Evolutionary conservation across 805 yeast species (phyloP).

Genomic region (Clavispora phyllophila): DNA sequence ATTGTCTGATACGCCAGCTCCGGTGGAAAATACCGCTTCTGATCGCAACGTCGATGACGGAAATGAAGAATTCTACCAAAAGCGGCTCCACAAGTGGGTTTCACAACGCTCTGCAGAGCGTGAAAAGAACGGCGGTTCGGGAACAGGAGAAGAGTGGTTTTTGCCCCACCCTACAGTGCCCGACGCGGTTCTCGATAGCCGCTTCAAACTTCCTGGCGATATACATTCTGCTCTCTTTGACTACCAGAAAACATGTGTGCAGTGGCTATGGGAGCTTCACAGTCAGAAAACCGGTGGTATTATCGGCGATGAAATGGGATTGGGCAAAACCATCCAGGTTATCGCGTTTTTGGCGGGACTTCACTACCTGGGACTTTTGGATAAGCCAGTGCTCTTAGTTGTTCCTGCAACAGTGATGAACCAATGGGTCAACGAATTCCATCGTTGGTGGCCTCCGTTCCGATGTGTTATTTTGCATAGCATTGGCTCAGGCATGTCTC

Average conservation of each 20-base stretch:
- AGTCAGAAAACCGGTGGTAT: conserved; percentile 91
- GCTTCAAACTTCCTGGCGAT: conserved; percentile 82
- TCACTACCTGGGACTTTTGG: conserved; percentile 71
- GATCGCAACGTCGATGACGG: conserved; percentile 72
- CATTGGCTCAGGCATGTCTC: conserved; percentile 80
- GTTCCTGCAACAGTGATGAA: conserved; percentile 96
- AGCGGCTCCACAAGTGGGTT: conserved; percentile 59
- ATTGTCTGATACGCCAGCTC: not conserved
- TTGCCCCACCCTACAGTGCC: conserved; percentile 72
- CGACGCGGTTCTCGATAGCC: conserved; percentile 69
- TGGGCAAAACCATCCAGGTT: conserved; percentile 92
- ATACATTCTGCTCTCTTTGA: conserved; percentile 82
- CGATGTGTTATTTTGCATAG: conserved; percentile 84
- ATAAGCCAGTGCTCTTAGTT: conserved; percentile 77
- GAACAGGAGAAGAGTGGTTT: conserved; percentile 51
- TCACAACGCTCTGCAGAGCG: conserved; percentile 37
- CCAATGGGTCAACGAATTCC: conserved; percentile 97
- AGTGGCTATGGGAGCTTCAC: conserved; percentile 95
- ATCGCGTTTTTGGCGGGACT: conserved; percentile 88
- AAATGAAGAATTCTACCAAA: conserved; percentile 58
- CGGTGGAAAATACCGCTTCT: not conserved
- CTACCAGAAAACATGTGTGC: conserved; percentile 94
- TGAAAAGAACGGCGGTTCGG: conserved; percentile 16
- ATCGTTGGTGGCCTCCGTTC: conserved; percentile 97
- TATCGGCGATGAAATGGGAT: conserved; percentile 96